Percentiles rank a stretch among this genome's conserved stretches.
Conservation (phyloP, 2,329 filamentous ascomycete species). For the Ophiocordyceps australis region DNA sequence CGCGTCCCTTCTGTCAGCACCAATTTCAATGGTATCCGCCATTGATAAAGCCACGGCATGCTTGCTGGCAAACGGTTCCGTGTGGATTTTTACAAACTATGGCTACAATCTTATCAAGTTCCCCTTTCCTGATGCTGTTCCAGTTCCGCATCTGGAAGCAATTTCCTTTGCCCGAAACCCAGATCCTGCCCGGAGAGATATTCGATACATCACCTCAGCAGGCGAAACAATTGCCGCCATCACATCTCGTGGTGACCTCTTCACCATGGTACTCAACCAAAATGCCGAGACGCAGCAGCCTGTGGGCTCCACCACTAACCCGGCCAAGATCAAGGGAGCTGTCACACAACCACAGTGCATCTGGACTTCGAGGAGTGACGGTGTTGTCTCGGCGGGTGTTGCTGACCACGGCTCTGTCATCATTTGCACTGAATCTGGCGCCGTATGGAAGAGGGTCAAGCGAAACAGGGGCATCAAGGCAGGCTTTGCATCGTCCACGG, state of each 20-base stretch:
- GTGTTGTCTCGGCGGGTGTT: conserved; percentile 70
- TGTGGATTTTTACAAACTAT: conserved; percentile 90
- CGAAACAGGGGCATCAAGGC: conserved; percentile 63
- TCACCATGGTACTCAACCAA: conserved; percentile 60
- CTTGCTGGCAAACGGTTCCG: conserved; percentile 69
- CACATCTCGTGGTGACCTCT: conserved; percentile 71
- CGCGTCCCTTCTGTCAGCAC: conserved; percentile 50
- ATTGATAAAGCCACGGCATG: conserved; percentile 82
- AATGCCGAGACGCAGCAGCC: conserved; percentile 41
- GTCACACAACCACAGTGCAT: conserved; percentile 63
- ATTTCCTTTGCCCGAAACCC: conserved; percentile 30
- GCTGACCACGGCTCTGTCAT: conserved; percentile 92
- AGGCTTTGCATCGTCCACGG: conserved; percentile 22
- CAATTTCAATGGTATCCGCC: conserved; percentile 63
- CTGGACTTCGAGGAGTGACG: conserved; percentile 79
- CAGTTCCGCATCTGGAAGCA: conserved; percentile 48
- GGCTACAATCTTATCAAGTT: conserved; percentile 87
- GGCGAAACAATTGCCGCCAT: conserved; percentile 86
- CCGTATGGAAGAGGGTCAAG: conserved; percentile 80
- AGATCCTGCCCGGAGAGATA: conserved; percentile 47
- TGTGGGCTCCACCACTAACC: conserved; percentile 72
- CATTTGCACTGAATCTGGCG: conserved; percentile 78
- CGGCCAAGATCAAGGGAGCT: conserved; percentile 71
- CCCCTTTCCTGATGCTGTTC: conserved; percentile 51
- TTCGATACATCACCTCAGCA: conserved; percentile 63